These are phyloP conservation scores for Annulohypoxylon maeteangense DNA, from an alignment of 495 filamentous ascomycete genomes.

Conservation along the genomic window DNA sequence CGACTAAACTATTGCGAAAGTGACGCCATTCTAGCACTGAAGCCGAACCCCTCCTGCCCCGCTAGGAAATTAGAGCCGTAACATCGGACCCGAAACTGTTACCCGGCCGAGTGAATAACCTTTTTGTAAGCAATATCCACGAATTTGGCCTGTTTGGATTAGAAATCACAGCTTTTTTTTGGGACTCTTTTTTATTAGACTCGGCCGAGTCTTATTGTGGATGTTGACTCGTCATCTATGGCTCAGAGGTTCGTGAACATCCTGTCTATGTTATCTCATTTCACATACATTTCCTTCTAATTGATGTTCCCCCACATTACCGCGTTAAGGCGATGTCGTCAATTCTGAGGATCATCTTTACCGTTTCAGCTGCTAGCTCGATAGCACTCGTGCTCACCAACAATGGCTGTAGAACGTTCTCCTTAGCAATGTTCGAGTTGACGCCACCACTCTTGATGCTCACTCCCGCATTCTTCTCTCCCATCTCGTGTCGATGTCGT, in stretches of 20 bases:
- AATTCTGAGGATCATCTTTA: slow-evolving; percentile 98
- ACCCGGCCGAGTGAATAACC: not conserved
- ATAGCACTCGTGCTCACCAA: slow-evolving; percentile 97
- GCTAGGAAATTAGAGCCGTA: slow-evolving; percentile 17
- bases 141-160: not conserved
- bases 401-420: slow-evolving; percentile 96
- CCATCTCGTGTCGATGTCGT: slow-evolving; percentile 90
- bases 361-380: slow-evolving; percentile 95
- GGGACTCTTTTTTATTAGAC: slow-evolving; percentile 17
- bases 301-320: slow-evolving; percentile 31
- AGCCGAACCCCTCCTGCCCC: slow-evolving; percentile 34
- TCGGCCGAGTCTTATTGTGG: slow-evolving; percentile 3
- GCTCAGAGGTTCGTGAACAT: slow-evolving; percentile 23
- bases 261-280: slow-evolving; percentile 29
- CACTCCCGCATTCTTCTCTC: slow-evolving; percentile 94
- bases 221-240: slow-evolving; percentile 8
- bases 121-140: slow-evolving; percentile 5
- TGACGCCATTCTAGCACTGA: slow-evolving; percentile 30
- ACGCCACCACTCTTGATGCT: slow-evolving; percentile 98
- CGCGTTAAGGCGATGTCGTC: slow-evolving; percentile 81
- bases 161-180: not conserved
- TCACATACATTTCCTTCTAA: slow-evolving; percentile 35
- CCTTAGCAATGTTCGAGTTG: slow-evolving; percentile 91
- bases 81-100: slow-evolving; percentile 12
- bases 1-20: slow-evolving; percentile 18